These are phyloP conservation scores for Pelargonium australe DNA, from an alignment of 441 rosid species.

Conservation along the genomic window DNA sequence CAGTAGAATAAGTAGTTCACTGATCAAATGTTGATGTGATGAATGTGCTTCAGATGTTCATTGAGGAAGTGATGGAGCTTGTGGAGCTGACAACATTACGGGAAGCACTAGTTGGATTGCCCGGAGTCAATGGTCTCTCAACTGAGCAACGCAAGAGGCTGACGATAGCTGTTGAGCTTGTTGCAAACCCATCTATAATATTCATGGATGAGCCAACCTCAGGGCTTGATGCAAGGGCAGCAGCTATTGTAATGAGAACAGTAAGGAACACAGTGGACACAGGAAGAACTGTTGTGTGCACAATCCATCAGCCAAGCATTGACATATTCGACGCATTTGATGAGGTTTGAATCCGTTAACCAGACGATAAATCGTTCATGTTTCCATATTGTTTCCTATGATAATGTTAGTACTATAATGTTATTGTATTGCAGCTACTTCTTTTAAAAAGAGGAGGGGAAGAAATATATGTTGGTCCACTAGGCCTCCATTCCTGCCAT, in stretches of 20 bases:
- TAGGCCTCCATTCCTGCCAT: slow-evolving; percentile 14
- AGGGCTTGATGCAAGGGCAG: slow-evolving; percentile 4
- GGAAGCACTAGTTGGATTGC: not conserved
- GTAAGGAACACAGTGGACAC: slow-evolving; percentile 9
- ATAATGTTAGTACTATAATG: not conserved
- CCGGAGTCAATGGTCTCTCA: slow-evolving; percentile 1
- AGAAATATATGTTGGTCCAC: slow-evolving; percentile 32
- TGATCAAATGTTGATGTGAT: too few relatives aligned
- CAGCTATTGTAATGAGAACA: slow-evolving; percentile 6
- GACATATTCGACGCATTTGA: slow-evolving; percentile 3
- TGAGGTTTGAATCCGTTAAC: not conserved
- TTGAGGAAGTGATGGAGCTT: slow-evolving; percentile 6
- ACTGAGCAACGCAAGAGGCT: slow-evolving; percentile 23
- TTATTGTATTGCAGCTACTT: slow-evolving; percentile 14
- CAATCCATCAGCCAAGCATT: slow-evolving; percentile 3
- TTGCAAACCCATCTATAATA: slow-evolving; percentile 7
- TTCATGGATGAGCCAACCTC: slow-evolving; percentile 10
- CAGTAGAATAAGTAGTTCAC: too few relatives aligned
- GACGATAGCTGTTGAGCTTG: not conserved
- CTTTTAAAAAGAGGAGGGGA: slow-evolving; percentile 32
- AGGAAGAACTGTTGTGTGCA: slow-evolving; percentile 9
- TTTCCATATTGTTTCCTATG: too few relatives aligned
- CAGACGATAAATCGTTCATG: too few relatives aligned
- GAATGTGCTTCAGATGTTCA: not conserved
- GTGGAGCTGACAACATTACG: not conserved